Evolutionary conservation across 441 rosid species (phyloP).

Genomic region (Mallotus japonicus): DNA sequence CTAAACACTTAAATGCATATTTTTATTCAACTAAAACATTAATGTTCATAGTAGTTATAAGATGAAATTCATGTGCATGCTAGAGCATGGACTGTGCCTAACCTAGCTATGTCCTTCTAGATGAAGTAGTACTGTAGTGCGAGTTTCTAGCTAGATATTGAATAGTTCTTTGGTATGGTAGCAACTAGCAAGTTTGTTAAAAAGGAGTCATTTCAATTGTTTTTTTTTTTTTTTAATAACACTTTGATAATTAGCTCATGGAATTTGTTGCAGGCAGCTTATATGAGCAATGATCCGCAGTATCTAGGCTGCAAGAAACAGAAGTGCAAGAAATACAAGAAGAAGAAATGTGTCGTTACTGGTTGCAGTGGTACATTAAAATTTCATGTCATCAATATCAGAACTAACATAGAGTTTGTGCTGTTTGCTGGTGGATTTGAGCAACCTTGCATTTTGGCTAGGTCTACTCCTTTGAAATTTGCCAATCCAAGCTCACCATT

Average conservation of each 20-base stretch:
- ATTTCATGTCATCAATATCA: conserved; percentile 61
- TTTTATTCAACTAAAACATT: too few relatives aligned
- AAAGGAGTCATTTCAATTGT: too few relatives aligned
- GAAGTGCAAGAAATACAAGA: conserved; percentile 33
- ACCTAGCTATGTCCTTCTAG: too few relatives aligned
- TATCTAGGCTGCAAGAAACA: conserved; percentile 48
- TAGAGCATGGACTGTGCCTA: too few relatives aligned
- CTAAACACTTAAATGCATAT: too few relatives aligned
- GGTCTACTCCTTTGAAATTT: conserved; percentile 40
- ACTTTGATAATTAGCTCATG: neutral
- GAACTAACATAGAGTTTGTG: conserved; percentile 59
- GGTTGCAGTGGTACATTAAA: conserved; percentile 45
- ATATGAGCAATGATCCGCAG: conserved; percentile 46
- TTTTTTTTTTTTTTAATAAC: neutral
- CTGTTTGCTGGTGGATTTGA: conserved; percentile 54
- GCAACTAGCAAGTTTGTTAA: too few relatives aligned
- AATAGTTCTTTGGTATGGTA: too few relatives aligned
- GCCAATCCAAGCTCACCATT: conserved; percentile 52
- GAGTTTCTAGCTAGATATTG: too few relatives aligned
- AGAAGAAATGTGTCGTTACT: conserved; percentile 23
- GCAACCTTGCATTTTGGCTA: conserved; percentile 45
- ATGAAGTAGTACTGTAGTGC: too few relatives aligned
- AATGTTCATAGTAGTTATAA: too few relatives aligned
- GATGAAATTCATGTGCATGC: too few relatives aligned
- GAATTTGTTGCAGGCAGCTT: conserved; percentile 47